Evolutionary conservation across 768 basidiomycete genomes (phyloP), one percentile per base, ranked within the genome.

Genomic region (Trametopsis cervina): DNA sequence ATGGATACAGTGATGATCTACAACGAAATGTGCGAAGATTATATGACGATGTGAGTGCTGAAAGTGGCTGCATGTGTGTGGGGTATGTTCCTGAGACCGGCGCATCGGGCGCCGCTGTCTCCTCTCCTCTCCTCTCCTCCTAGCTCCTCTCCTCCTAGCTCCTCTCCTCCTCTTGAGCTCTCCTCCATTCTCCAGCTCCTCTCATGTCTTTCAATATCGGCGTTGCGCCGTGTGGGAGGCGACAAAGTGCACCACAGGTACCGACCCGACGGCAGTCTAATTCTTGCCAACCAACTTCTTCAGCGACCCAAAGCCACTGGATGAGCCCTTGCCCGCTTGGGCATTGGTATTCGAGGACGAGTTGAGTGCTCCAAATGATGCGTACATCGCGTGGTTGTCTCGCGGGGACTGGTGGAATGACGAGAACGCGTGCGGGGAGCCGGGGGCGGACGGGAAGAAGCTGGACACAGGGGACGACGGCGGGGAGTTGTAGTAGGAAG

Each of bases 391-490:
- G 48, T 65, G 61, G 39, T 54, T 43, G 55, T 63, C 62, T 44
- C 65, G 59, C 38, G 66, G 66, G 15, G 63, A 63, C 50, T 63
- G 60, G 51, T 65, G 63, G 57, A 68, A 64, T 18, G 58, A 44
- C 40, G 63, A 44, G 59, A 68, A 68, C 25, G 66, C 66, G 54
- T 68, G 60, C 26, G 66, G 66, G 15, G 62, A 57, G 29, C 61
- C 53, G 47, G 66, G 63, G 2, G 57, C 62, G 11, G 47, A 60
- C 13, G 66, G 66, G 64, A 68, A 68, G 60, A 68, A 66, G 51
- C 61, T 54, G 15, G 36, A 15, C 3, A 54, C 15, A 20, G 54
- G 55, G 40, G 65, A 57, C n/a, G 58, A 52, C 4, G 65, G 59
- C 4, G 54, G 51, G 24, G 57, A 53, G 44, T 56, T 49, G 54